These are phyloP conservation scores for Nannizziopsis barbatae DNA, from an alignment of 2,329 filamentous ascomycete genomes.

Conservation along the genomic window DNA sequence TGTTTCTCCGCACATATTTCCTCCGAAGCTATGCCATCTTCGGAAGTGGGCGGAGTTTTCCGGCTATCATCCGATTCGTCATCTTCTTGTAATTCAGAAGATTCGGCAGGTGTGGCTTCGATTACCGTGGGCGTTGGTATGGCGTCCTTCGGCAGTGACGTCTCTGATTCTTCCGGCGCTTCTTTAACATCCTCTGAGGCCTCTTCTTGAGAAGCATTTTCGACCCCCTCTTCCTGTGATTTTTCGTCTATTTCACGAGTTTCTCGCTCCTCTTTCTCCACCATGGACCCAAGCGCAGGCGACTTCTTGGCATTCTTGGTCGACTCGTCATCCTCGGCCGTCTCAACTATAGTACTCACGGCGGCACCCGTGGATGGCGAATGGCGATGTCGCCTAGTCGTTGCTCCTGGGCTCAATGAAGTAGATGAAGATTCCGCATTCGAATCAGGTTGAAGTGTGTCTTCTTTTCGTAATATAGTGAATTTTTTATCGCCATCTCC, in stretches of 20 bases:
- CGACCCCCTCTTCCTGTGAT: too few species aligned
- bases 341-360: slow-evolving; percentile 64
- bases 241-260: not conserved
- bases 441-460: slow-evolving; percentile 24
- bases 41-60: not conserved
- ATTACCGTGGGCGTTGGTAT: not conserved
- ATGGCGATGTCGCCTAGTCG: slow-evolving; percentile 56
- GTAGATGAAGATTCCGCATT: slow-evolving; percentile 28
- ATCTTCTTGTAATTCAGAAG: not conserved
- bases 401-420: slow-evolving; percentile 46
- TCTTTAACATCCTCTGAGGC: too few species aligned
- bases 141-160: too few species aligned
- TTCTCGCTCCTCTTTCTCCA: not conserved
- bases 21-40: not conserved
- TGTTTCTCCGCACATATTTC: not conserved
- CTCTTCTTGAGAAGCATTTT: too few species aligned
- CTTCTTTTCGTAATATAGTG: slow-evolving; percentile 34
- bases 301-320: not conserved
- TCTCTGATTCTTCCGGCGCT: too few species aligned
- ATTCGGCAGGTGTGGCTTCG: not conserved
- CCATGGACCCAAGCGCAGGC: not conserved
- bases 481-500: slow-evolving; percentile 14
- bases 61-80: not conserved
- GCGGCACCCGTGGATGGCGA: slow-evolving; percentile 63
- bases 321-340: slow-evolving; percentile 33